Percentiles rank a stretch among this genome's conserved stretches.
Evolutionary conservation across 441 rosid species (phyloP).

Genomic region (Arabidopsis lyrata): DNA sequence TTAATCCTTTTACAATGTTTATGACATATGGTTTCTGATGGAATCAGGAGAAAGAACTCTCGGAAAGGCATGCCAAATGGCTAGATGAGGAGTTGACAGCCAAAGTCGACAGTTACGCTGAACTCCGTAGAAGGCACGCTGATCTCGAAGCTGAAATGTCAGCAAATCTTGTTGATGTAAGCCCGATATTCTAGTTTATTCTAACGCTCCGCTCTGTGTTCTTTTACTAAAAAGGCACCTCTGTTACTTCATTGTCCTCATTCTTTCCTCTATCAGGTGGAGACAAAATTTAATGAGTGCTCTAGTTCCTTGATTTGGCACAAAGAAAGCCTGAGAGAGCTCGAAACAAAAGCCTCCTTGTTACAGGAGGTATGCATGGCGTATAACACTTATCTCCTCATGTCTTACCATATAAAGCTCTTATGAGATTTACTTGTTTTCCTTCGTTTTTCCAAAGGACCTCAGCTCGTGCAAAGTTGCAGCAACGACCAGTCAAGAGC

Average conservation of each 20-base stretch:
- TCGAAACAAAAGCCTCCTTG: conserved; percentile 61
- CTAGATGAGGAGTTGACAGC: conserved; percentile 86
- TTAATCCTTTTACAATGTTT: conserved; percentile 12
- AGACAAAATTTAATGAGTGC: conserved; percentile 64
- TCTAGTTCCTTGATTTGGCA: conserved; percentile 76
- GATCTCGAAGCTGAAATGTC: conserved; percentile 87
- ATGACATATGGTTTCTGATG: conserved; percentile 39
- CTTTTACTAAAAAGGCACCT: too few relatives aligned
- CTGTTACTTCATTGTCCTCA: too few relatives aligned
- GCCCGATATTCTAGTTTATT: conserved; percentile 28
- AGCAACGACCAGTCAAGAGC: conserved; percentile 75
- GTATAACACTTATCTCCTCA: conserved; percentile 22
- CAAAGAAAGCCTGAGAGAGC: conserved; percentile 80
- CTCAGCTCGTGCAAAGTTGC: conserved; percentile 71
- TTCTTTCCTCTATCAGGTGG: conserved; percentile 54
- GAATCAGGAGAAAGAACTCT: conserved; percentile 89
- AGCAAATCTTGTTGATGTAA: conserved; percentile 77
- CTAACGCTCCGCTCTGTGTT: background rate
- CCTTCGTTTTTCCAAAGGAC: conserved; percentile 72
- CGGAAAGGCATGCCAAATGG: conserved; percentile 90
- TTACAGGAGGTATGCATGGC: conserved; percentile 65
- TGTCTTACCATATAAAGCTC: conserved; percentile 11
- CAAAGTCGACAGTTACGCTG: conserved; percentile 70
- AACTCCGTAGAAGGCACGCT: conserved; percentile 68
- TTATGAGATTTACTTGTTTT: conserved; percentile 32